Percentiles rank a stretch among this genome's conserved stretches.
Evolutionary conservation across 2,329 filamentous ascomycete genomes (phyloP).

Genomic region (Hypoxylon rubiginosum): DNA sequence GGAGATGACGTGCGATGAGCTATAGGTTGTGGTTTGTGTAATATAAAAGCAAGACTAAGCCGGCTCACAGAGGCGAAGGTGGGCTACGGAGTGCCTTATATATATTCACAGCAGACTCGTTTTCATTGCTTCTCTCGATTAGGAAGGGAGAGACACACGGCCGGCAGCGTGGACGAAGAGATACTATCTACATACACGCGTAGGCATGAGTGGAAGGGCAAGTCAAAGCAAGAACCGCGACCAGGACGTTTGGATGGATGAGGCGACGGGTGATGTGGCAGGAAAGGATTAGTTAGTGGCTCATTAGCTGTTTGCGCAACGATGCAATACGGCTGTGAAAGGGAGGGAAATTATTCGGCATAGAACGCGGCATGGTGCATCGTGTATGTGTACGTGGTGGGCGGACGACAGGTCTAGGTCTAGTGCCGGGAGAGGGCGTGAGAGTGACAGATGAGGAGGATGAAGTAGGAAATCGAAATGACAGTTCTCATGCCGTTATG

Average conservation of each 20-base stretch:
- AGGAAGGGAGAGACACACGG: slow-evolving; percentile 41
- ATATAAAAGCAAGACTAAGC: slow-evolving; percentile 27
- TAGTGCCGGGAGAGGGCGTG: slow-evolving; percentile 9
- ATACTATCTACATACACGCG: slow-evolving; percentile 38
- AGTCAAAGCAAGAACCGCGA: slow-evolving; percentile 36
- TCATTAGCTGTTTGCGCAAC: slow-evolving; percentile 50
- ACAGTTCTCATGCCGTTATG: slow-evolving; percentile 32
- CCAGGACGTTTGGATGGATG: slow-evolving; percentile 31
- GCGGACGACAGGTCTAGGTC: slow-evolving; percentile 35
- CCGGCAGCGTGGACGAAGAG: slow-evolving; percentile 36
- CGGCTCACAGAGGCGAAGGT: slow-evolving; percentile 18
- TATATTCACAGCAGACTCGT: slow-evolving; percentile 29
- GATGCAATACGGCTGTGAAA: slow-evolving; percentile 51
- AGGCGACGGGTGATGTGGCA: slow-evolving; percentile 49
- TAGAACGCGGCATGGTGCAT: slow-evolving; percentile 52
- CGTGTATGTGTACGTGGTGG: slow-evolving; percentile 46
- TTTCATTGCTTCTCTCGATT: slow-evolving; percentile 38
- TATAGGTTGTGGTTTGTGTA: slow-evolving; percentile 20
- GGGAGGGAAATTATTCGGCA: slow-evolving; percentile 50
- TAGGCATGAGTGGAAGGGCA: slow-evolving; percentile 31
- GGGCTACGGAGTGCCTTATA: slow-evolving; percentile 39
- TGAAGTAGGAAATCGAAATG: slow-evolving; percentile 35
- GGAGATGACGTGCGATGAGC: slow-evolving; percentile 4
- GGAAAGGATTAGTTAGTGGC: slow-evolving; percentile 49
- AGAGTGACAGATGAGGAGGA: slow-evolving; percentile 29